phyloP scores from a whole-genome alignment of 257 asterid genomes.

The Solanum gracilifrons region DNA sequence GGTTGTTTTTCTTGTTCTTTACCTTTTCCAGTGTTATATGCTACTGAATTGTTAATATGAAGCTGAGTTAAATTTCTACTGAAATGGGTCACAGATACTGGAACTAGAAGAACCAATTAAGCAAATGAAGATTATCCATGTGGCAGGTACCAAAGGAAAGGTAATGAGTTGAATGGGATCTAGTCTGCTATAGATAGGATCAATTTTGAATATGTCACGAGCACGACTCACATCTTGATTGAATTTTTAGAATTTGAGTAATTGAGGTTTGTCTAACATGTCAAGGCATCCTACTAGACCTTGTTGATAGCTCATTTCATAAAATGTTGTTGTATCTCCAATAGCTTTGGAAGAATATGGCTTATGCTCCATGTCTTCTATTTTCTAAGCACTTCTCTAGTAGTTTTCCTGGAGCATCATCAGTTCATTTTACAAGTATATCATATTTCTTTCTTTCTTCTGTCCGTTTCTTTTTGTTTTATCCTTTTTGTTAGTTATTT shows the following conservation, averaged over 20 bases:
- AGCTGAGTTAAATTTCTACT: background rate
- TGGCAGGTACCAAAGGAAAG: slow-evolving; percentile 99
- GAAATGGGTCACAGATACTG: slow-evolving; percentile 39
- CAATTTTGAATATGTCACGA: background rate
- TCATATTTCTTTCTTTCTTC: background rate
- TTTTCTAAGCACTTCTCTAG: background rate
- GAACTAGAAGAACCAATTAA: slow-evolving; percentile 78
- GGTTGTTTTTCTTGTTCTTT: slow-evolving; percentile 20
- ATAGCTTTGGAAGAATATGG: background rate
- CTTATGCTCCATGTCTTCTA: background rate
- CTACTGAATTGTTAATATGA: background rate
- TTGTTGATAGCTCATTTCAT: background rate
- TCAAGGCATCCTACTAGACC: background rate
- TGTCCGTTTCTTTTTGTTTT: background rate
- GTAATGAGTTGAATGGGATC: slow-evolving; percentile 17
- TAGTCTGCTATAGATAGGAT: background rate
- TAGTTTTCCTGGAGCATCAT: background rate
- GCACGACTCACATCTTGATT: background rate
- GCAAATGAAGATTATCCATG: slow-evolving; percentile 90
- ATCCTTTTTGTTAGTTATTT: background rate
- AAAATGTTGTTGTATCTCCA: background rate
- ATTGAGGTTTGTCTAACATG: background rate
- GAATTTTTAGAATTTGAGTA: background rate
- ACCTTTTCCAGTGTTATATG: background rate
- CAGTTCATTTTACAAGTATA: background rate